Conservation (phyloP, 2,329 filamentous ascomycete species). For the Ophiostoma tasmaniense region DNA sequence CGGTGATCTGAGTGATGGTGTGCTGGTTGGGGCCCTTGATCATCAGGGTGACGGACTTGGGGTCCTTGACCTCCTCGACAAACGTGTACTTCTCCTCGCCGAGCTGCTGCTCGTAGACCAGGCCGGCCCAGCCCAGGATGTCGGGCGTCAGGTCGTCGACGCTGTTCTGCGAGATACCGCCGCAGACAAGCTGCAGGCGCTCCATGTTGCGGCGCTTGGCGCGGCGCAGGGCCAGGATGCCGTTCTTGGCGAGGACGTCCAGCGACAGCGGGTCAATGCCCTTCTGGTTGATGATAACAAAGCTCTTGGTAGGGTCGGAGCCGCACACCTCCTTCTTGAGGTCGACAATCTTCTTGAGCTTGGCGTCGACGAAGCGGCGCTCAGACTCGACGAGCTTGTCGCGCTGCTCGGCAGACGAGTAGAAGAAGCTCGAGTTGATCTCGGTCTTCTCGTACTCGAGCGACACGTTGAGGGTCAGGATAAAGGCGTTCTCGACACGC, state of each 20-base stretch:
- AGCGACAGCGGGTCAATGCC: slow-evolving; percentile 94
- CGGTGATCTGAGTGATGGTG: slow-evolving; percentile 93
- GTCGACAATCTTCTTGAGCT: slow-evolving; percentile 94
- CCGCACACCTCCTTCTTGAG: slow-evolving; percentile 97
- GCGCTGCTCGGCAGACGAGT: slow-evolving; percentile 90
- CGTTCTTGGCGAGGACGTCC: slow-evolving; percentile 95
- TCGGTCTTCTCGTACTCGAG: slow-evolving; percentile 98
- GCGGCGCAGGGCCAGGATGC: slow-evolving; percentile 85
- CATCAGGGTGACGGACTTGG: slow-evolving; percentile 92
- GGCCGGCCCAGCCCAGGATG: slow-evolving; percentile 87
- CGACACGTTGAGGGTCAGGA: slow-evolving; percentile 91
- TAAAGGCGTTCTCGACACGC: slow-evolving; percentile 87
- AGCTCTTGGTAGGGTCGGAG: slow-evolving; percentile 84
- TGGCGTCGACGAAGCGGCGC: slow-evolving; percentile 89
- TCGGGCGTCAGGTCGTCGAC: slow-evolving; percentile 87
- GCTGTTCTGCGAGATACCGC: slow-evolving; percentile 86
- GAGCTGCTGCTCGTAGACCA: slow-evolving; percentile 93
- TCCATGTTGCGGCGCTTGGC: slow-evolving; percentile 99
- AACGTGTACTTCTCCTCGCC: slow-evolving; percentile 99
- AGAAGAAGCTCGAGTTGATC: slow-evolving; percentile 98
- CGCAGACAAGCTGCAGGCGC: slow-evolving; percentile 64
- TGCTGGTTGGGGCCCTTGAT: slow-evolving; percentile 98
- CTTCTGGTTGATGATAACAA: slow-evolving; percentile 98
- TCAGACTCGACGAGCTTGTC: slow-evolving; percentile 98
- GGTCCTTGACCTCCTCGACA: slow-evolving; percentile 95